Percentiles rank a stretch among this genome's conserved stretches.
Evolutionary conservation across 139 green algal genomes (phyloP).

Genomic region (Micromonas pusilla): DNA sequence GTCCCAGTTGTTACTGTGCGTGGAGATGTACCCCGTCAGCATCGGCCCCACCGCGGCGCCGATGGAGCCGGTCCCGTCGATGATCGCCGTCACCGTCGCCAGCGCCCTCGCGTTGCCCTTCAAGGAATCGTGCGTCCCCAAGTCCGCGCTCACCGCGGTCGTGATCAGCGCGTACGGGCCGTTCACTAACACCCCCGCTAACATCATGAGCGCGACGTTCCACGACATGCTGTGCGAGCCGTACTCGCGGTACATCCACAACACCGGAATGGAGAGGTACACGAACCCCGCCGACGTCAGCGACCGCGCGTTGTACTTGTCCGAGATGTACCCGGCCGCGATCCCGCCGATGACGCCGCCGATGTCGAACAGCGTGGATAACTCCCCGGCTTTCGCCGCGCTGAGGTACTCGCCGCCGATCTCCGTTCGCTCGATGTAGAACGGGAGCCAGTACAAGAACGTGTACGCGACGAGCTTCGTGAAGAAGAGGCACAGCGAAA

Average conservation of each 20-base stretch:
- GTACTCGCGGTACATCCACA: slow-evolving; percentile 72
- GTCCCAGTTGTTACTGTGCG: slow-evolving; percentile 59
- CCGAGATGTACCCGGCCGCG: slow-evolving; percentile 76
- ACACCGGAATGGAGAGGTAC: slow-evolving; percentile 61
- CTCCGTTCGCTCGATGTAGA: slow-evolving; percentile 79
- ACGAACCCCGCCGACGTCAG: slow-evolving; percentile 69
- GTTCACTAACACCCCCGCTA: slow-evolving; percentile 87
- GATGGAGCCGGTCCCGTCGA: slow-evolving; percentile 90
- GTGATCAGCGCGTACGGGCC: slow-evolving; percentile 95
- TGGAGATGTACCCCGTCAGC: slow-evolving; percentile 75
- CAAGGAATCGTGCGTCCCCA: slow-evolving; percentile 82
- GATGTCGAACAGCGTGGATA: slow-evolving; percentile 88
- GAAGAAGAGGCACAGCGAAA: slow-evolving; percentile 91
- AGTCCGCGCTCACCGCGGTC: slow-evolving; percentile 86
- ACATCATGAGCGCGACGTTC: slow-evolving; percentile 81
- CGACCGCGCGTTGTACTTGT: slow-evolving; percentile 59
- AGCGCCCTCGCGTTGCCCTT: slow-evolving; percentile 76
- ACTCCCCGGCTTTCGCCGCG: slow-evolving; percentile 56
- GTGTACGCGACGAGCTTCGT: slow-evolving; percentile 96
- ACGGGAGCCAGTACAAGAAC: slow-evolving; percentile 97
- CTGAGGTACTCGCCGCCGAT: slow-evolving; percentile 37
- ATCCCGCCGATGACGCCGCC: slow-evolving; percentile 81
- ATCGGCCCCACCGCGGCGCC: slow-evolving; percentile 84
- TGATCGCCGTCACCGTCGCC: slow-evolving; percentile 93
- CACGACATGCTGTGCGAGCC: slow-evolving; percentile 43